Conservation (phyloP, 2,329 filamentous ascomycete species). For the Cytospora mali region DNA sequence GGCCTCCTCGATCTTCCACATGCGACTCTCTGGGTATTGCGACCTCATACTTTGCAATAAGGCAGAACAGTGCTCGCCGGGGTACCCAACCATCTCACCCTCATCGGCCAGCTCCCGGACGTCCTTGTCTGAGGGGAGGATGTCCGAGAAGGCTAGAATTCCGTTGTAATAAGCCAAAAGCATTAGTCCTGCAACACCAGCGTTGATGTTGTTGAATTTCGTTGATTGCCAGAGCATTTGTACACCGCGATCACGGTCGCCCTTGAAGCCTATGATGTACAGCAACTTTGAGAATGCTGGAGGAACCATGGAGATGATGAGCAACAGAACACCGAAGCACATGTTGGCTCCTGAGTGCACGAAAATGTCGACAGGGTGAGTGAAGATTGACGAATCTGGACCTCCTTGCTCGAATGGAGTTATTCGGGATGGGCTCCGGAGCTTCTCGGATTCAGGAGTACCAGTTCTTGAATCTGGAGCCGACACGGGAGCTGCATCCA, state of each 20-base stretch:
- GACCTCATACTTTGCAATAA: constrained; percentile 74
- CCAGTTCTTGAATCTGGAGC: constrained; percentile 19
- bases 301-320: constrained; percentile 91
- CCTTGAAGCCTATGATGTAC: constrained; percentile 86
- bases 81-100: constrained; percentile 69
- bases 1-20: constrained; percentile 90
- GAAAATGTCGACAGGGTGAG: constrained; percentile 80
- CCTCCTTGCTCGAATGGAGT: constrained; percentile 41
- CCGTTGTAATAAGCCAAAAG: constrained; percentile 88
- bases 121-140: constrained; percentile 67
- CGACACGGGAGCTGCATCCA: constrained; percentile 9
- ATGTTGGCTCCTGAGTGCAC: constrained; percentile 87
- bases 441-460: constrained; percentile 15
- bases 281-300: constrained; percentile 87
- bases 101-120: constrained; percentile 49
- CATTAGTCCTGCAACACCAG: constrained; percentile 82
- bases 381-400: constrained; percentile 65
- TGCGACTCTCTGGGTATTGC: constrained; percentile 77
- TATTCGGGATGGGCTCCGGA: constrained; percentile 34
- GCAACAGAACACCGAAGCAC: constrained; percentile 83
- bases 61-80: constrained; percentile 64
- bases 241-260: constrained; percentile 81
- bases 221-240: constrained; percentile 89
- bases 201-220: constrained; percentile 84
- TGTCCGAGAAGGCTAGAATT: constrained; percentile 83